These are phyloP conservation scores for Lachnum nothofagi DNA, from an alignment of 2,329 filamentous ascomycete species.

Conservation along the genomic window DNA sequence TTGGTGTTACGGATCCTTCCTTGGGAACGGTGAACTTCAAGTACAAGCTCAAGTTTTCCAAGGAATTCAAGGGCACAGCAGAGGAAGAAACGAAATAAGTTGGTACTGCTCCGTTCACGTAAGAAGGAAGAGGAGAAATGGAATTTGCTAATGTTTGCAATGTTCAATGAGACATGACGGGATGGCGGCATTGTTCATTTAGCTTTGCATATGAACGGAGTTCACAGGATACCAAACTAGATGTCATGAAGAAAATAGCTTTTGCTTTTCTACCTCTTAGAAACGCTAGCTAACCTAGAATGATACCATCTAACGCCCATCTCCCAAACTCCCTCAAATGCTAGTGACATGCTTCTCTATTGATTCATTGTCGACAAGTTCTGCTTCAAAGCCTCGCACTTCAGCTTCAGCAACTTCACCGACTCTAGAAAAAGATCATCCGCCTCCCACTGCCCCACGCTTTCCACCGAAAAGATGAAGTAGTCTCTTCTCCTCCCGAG, in stretches of 20 bases:
- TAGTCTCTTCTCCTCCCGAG: conserved; percentile 86
- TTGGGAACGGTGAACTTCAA: conserved; percentile 50
- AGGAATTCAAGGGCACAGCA: conserved; percentile 8
- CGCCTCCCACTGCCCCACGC: conserved; percentile 89
- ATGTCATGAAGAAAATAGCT: conserved; percentile 10
- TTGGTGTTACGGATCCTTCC: conserved; percentile 89
- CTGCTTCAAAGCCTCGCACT: conserved; percentile 69
- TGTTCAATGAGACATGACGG: conserved; percentile 3
- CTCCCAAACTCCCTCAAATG: conserved; percentile 28
- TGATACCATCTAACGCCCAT: conserved; percentile 27
- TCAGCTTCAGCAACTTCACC: conserved; percentile 76
- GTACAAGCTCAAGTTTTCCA: conserved; percentile 30
- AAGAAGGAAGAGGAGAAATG: background rate
- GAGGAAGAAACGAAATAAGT: no score
- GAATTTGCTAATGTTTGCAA: background rate
- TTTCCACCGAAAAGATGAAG: conserved; percentile 96
- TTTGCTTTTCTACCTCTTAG: conserved; percentile 9
- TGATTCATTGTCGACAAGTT: conserved; percentile 60
- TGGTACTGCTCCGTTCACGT: background rate
- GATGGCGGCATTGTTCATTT: background rate
- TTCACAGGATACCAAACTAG: conserved; percentile 7
- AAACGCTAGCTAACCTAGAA: conserved; percentile 16
- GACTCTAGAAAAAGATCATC: conserved; percentile 91
- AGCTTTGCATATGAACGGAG: background rate
- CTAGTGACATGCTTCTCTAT: conserved; percentile 1